Base-by-base conservation (phyloP, 2,329 filamentous ascomycete genomes). In the Pseudogymnoascus sp. region DNA sequence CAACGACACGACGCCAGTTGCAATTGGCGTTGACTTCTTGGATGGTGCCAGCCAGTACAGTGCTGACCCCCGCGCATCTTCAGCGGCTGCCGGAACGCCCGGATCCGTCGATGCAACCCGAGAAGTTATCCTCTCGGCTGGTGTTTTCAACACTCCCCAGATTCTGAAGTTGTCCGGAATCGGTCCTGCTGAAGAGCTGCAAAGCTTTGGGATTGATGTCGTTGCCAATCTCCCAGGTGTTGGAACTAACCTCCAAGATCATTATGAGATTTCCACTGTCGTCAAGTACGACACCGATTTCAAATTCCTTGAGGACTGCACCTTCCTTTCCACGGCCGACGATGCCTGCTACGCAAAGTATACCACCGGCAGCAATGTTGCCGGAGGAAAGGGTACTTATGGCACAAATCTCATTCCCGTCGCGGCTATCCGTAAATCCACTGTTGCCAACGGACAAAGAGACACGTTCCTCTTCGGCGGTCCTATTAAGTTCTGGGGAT, bases 221-320 rank as follows among this genome's bases (percentile, higher is more conserved):
- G 67, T 85, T 37, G 72, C 74, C 3, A 77, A 88, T 69, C 76
- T 85, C 1, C 84, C 84, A 0, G 63, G 63, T 21, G 84, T 89
- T n/a, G 86, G 85, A 43, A 78, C 76, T 36, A 86, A 87, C 72
- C 75, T 86, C 1, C 77, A 82, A 69, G 82, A 87, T 70, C 80
- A 81, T 65, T 81, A 82, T 70, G 81, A 80, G 69, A 76, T 81
- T 60, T 73, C 74, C 23, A 61, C 46, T 14, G 73, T 80, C 16
- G 71, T 78, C 40, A 80, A 77, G 34, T 74, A 79, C 23, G 76
- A 72, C 3, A 75, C 70, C 60, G 72, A 77, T 65, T 78, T 76
- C 66, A 71, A 69, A 4, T 66, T 74, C 16, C 69, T 75, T 25
- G 63, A 71, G 3, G 70, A 70, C 16, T 76, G 74, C 64, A 76